Base-by-base conservation (phyloP, 495 filamentous ascomycete species). In the Xylaria castorea region DNA sequence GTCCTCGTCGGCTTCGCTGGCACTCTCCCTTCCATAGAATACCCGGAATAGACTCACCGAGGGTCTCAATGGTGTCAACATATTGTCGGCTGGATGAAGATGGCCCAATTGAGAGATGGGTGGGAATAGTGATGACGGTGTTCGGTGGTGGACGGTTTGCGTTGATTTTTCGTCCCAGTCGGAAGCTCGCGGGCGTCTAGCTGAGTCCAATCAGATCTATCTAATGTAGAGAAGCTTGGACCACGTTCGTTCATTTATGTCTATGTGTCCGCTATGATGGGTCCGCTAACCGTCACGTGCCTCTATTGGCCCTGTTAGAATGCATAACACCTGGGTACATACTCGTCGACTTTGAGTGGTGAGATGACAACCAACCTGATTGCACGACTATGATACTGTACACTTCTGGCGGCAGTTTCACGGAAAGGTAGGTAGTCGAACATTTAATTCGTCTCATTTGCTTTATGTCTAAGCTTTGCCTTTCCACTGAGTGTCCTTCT, bases 221-320 rank as follows among this genome's bases (percentile, higher is more conserved):
- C 60, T 57, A 63, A 50, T 55, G 71, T 55, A 5, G 18, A 6
- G 74, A 71, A 80, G 78, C 78, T 79, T 75, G 76, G 78, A 78
- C 78, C 78, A 80, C 71, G 14, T 32, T 51, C 48, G n/a, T 48
- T n/a, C 48, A 25, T 42, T 20, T 18, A 18, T 3, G 2, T 9
- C 0, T 18, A n/a, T 32, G 27, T 12, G 27, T 57, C 53, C 30
- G 53, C 27, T 18, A 27, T 27, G 11, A 12, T 27, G 38, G 48
- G 66, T 7, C 12, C 30, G 34, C 36, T 53, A 51, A 3, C 46
- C 32, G 12, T 62, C 57, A 63, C 58, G 50, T 70, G 66, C 22
- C 25, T 68, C 18, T 38, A 55, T 44, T 32, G 36, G 66, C 27
- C 46, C 46, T 50, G 2, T 3, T 25, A 22, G 38, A 27, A 57